Evolutionary conservation across 257 asterid species (phyloP).

Genomic region (Solanum piurae): DNA sequence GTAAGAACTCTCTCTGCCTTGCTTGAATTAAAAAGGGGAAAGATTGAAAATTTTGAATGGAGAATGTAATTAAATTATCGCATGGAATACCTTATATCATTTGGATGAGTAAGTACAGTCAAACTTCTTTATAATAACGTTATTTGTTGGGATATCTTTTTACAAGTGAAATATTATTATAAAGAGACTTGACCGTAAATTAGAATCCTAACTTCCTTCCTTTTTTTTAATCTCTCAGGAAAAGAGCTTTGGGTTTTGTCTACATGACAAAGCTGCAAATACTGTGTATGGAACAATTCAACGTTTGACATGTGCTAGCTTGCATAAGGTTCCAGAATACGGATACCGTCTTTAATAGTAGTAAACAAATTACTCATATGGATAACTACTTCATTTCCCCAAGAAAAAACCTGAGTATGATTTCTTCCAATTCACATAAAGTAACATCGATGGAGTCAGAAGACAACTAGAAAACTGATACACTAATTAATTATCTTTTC

Average conservation of each 20-base stretch:
- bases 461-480: neutral
- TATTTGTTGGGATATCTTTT: neutral
- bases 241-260: neutral
- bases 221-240: neutral
- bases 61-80: neutral
- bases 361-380: neutral
- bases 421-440: conserved; percentile 22
- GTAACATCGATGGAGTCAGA: neutral
- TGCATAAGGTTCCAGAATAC: neutral
- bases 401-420: neutral
- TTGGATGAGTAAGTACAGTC: neutral
- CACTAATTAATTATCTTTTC: neutral
- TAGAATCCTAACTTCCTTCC: neutral
- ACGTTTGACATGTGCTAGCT: neutral
- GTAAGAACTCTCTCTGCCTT: neutral
- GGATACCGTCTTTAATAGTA: neutral
- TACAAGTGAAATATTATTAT: neutral
- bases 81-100: neutral
- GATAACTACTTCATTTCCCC: neutral
- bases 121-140: neutral
- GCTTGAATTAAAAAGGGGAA: neutral
- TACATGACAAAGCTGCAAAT: neutral
- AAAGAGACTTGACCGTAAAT: neutral
- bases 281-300: neutral
- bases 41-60: neutral